These are phyloP conservation scores for Pseudogymnoascus destructans DNA, from an alignment of 2,329 filamentous ascomycete species.

Conservation along the genomic window DNA sequence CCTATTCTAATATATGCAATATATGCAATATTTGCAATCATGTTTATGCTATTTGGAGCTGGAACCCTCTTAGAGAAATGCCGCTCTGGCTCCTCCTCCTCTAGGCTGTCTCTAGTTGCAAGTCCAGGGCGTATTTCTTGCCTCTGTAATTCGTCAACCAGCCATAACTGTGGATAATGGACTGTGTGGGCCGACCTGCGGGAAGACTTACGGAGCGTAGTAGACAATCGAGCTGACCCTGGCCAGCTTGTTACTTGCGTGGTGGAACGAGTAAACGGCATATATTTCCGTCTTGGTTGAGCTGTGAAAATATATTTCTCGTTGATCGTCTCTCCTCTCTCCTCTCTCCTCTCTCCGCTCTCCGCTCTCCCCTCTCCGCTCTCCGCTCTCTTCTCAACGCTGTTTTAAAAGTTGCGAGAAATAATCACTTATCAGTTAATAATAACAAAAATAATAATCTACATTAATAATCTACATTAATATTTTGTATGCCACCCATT, in stretches of 20 bases:
- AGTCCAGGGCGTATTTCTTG: neutral
- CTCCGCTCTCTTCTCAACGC: neutral
- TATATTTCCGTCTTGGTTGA: neutral
- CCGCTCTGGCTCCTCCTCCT: neutral
- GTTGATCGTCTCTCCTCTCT: neutral
- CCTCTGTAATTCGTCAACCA: neutral
- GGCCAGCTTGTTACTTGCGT: too few species aligned
- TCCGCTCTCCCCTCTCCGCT: neutral
- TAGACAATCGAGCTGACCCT: too few species aligned
- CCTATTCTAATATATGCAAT: too few species aligned
- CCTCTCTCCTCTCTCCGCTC: neutral
- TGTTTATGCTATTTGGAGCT: too few species aligned
- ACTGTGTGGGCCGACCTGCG: neutral
- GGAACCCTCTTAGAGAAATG: too few species aligned
- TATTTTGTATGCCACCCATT: too few species aligned
- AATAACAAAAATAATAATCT: too few species aligned
- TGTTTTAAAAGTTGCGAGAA: too few species aligned
- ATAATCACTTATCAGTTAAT: too few species aligned
- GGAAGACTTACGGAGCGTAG: neutral
- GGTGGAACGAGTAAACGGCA: neutral
- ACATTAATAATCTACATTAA: too few species aligned
- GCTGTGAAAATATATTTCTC: neutral
- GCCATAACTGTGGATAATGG: neutral
- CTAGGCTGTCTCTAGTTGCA: neutral
- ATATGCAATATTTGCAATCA: too few species aligned